Evolutionary conservation across 495 filamentous ascomycete species (phyloP), one percentile per base, ranked within the genome.

Genomic region (Rhizodiscina lignyota): DNA sequence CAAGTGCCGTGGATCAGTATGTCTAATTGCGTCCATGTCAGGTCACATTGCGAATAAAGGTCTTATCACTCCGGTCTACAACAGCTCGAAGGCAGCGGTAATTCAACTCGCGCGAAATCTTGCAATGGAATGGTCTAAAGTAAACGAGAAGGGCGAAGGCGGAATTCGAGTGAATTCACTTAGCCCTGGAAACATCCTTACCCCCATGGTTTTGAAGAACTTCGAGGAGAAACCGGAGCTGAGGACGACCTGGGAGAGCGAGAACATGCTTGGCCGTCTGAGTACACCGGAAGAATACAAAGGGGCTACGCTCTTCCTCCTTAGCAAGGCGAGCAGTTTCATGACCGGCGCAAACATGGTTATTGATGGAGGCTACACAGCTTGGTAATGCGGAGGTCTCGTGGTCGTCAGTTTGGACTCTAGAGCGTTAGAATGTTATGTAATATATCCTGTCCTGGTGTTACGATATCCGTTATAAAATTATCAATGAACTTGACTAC

Each of bases 11-110:
- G 78, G 78, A n/a, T 74, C 70, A 42, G 82, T 86, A 40, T 70
- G 65, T 20, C 55, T 86, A 43, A 74, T 83, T 45, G 77, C 77
- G 5, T 73, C 67, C 44, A 83, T 86, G 78, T 78, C 71, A 37
- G 79, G 75, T 4, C 63, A 62, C 5, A 59, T 83, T 40, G 80
- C 76, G 24, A 84, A 84, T 37, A 72, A 75, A 52, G 76, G 74
- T 10, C 63, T 81, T 44, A 61, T 70, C 1, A 67, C 64, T 3
- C 67, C 74, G 0, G 73, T 79, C 0, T 81, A 82, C 53, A 83
- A 81, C 52, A 66, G 66, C 0, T 72, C 66, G 21, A 82, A 82
- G 43, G 77, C 77, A 0, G 75, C 75, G 0, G 72, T 82, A 1
- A 66, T 79, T 16, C 74, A 81, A 53, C 48, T 80, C 3, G 59